These are phyloP conservation scores for Balakata baccata DNA, from an alignment of 345 rosid genomes.

Conservation along the genomic window DNA sequence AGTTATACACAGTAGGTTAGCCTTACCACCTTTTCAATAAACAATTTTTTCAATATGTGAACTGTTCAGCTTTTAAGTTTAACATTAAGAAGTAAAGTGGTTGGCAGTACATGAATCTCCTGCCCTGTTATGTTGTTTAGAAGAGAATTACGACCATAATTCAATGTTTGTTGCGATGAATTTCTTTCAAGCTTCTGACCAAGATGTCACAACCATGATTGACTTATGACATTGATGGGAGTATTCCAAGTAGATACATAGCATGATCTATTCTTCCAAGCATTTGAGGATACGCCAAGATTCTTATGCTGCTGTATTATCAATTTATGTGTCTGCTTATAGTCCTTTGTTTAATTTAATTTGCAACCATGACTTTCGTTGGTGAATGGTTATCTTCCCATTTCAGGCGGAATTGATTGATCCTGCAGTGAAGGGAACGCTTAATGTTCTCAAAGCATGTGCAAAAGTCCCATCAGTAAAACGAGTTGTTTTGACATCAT, in stretches of 20 bases:
- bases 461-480: not conserved
- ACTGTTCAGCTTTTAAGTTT: not conserved
- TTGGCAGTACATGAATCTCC: too few relatives aligned
- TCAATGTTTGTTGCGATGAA: too few relatives aligned
- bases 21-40: too few relatives aligned
- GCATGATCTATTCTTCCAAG: not conserved
- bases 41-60: not conserved
- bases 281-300: not conserved
- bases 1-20: not conserved
- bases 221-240: not conserved
- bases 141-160: too few relatives aligned
- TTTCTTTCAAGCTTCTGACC: not conserved
- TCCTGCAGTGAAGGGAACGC: conserved; percentile 18
- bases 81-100: too few relatives aligned
- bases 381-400: not conserved
- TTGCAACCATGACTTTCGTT: not conserved
- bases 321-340: not conserved
- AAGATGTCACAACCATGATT: too few relatives aligned
- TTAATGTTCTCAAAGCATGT: conserved; percentile 16
- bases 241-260: not conserved
- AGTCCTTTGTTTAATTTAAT: not conserved
- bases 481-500: conserved; percentile 13
- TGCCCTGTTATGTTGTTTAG: too few relatives aligned
- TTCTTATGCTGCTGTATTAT: not conserved
- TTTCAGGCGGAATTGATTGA: not conserved